These are phyloP conservation scores for Komagataella pseudopastoris DNA, from an alignment of 805 yeast genomes.

Conservation along the genomic window DNA sequence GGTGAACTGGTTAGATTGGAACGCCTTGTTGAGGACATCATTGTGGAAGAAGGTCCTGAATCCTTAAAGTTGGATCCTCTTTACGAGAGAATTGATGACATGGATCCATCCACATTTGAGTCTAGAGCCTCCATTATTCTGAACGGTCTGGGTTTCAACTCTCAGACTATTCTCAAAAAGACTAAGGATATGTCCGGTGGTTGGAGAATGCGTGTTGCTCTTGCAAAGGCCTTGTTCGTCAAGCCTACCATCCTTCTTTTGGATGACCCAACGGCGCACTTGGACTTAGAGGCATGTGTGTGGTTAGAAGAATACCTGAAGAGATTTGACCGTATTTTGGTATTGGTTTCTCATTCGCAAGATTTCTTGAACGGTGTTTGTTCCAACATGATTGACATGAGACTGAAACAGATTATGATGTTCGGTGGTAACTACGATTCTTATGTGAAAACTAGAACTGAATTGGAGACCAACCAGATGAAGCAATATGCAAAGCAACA, in stretches of 20 bases:
- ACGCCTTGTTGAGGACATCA: conserved; percentile 77
- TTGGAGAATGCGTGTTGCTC: conserved; percentile 99
- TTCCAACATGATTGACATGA: conserved; percentile 96
- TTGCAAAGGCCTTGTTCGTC: conserved; percentile 94
- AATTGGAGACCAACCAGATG: conserved; percentile 94
- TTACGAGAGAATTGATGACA: conserved; percentile 88
- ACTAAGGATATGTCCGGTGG: conserved; percentile 99
- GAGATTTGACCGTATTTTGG: conserved; percentile 85
- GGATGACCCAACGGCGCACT: conserved; percentile 99
- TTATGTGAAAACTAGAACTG: conserved; percentile 86
- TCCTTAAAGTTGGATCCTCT: conserved; percentile 70
- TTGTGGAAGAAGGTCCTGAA: conserved; percentile 92
- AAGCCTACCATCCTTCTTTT: conserved; percentile 89
- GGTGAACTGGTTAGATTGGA: conserved; percentile 82
- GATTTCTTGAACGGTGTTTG: conserved; percentile 99
- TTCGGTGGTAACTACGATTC: conserved; percentile 99
- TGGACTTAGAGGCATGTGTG: conserved; percentile 98
- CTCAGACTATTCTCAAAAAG: conserved; percentile 75
- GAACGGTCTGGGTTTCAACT: conserved; percentile 94
- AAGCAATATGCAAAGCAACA: conserved; percentile 95
- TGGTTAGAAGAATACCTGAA: conserved; percentile 98
- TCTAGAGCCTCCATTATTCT: conserved; percentile 90
- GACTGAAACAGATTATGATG: conserved; percentile 55
- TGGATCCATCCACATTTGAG: conserved; percentile 96
- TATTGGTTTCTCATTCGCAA: conserved; percentile 94